phyloP scores from a whole-genome alignment of 257 asterid species.

The Nemophila menziesii region DNA sequence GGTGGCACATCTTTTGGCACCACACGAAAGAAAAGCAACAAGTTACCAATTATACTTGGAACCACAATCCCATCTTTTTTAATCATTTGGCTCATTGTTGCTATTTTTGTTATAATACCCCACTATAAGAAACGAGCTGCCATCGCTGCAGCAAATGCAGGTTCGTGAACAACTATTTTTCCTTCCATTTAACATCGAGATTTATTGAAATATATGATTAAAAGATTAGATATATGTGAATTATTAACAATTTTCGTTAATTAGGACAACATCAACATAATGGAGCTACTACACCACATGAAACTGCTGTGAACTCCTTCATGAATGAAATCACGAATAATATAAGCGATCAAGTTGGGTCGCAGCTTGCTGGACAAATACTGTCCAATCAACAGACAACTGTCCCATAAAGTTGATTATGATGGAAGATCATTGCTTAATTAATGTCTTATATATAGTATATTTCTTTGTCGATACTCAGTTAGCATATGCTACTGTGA shows the following conservation, averaged over 20 bases:
- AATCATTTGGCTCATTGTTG: constrained; percentile 17
- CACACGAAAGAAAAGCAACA: constrained; percentile 15
- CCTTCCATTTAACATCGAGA: not conserved
- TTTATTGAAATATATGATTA: no score
- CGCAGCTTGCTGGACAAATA: not conserved
- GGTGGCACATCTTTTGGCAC: not conserved
- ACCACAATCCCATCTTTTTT: constrained; percentile 19
- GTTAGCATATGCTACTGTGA: no score
- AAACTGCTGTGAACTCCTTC: constrained; percentile 4
- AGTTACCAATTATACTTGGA: constrained; percentile 27
- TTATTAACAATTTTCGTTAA: not conserved
- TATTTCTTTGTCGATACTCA: no score
- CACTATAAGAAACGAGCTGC: constrained; percentile 11
- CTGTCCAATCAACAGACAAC: no score
- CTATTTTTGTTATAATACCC: constrained; percentile 13
- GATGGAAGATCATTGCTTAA: no score
- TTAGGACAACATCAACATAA: constrained; percentile 18
- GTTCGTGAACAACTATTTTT: constrained; percentile 1
- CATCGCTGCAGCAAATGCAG: constrained; percentile 5
- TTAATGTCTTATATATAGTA: no score
- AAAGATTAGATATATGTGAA: no score
- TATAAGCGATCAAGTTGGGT: not conserved
- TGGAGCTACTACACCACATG: constrained; percentile 1
- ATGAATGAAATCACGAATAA: constrained; percentile 4
- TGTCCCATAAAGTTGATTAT: no score